Conservation (phyloP, 768 basidiomycete genomes). For the Candolleomyces efflorescens region DNA sequence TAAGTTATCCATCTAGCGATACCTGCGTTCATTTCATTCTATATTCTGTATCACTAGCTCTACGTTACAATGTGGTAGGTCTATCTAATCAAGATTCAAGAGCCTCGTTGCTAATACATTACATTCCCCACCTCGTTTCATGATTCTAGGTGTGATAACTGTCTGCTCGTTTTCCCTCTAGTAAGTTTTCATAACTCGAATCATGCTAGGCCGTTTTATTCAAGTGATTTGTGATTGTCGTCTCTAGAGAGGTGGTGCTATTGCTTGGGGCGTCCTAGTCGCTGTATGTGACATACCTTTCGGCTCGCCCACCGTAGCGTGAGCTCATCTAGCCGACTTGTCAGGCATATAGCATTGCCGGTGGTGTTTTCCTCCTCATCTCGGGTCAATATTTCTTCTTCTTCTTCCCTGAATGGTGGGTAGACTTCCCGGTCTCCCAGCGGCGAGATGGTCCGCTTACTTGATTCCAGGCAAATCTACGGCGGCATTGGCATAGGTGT, state of each 20-base stretch:
- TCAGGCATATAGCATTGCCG: constrained; percentile 63
- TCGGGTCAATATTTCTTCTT: constrained; percentile 65
- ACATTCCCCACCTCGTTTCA: not conserved
- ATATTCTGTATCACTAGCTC: constrained; percentile 19
- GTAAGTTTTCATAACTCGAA: constrained; percentile 33
- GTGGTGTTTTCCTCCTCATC: constrained; percentile 58
- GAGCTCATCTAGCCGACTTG: constrained; percentile 8
- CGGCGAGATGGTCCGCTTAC: constrained; percentile 1
- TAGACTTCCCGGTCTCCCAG: not conserved
- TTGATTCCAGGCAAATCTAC: constrained; percentile 54
- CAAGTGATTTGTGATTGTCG: constrained; percentile 23
- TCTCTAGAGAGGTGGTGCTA: constrained; percentile 61
- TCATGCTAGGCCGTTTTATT: constrained; percentile 8
- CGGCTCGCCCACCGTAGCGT: not conserved
- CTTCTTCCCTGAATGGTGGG: constrained; percentile 60
- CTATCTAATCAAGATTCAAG: not conserved
- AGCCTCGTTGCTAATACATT: constrained; percentile 3
- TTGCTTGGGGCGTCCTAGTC: constrained; percentile 64
- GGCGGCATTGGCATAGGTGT: constrained; percentile 60
- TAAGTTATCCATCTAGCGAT: not conserved
- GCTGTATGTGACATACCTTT: constrained; percentile 38
- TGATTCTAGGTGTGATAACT: constrained; percentile 68
- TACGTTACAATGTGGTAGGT: constrained; percentile 25
- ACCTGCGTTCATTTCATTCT: constrained; percentile 6
- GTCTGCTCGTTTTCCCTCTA: constrained; percentile 67